phyloP scores from a whole-genome alignment of 768 basidiomycete genomes.

The Russula ochroleuca region DNA sequence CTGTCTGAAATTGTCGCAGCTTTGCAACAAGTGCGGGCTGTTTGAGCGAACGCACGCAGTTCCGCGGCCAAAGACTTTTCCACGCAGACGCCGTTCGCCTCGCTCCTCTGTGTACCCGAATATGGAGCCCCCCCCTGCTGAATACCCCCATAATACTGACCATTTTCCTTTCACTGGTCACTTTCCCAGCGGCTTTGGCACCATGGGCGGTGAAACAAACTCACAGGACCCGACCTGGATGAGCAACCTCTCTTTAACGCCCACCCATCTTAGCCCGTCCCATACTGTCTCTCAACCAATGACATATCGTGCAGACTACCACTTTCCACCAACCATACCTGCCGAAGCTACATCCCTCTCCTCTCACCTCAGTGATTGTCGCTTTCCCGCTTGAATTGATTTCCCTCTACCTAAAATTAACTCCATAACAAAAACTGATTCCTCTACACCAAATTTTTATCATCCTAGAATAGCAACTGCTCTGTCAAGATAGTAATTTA shows the following conservation, averaged over 20 bases:
- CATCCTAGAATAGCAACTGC: not conserved
- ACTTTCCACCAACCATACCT: not conserved
- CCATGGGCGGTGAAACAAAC: not conserved
- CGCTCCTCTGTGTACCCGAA: not conserved
- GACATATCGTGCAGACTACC: not conserved
- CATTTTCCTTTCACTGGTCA: not conserved
- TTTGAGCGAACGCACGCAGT: slow-evolving; percentile 77
- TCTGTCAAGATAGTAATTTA: not conserved
- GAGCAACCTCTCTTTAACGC: not conserved
- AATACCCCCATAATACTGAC: not conserved
- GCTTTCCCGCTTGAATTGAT: not conserved
- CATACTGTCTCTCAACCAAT: not conserved
- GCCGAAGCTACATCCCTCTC: no score
- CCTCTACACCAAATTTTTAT: not conserved
- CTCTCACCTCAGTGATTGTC: not conserved
- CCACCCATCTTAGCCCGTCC: not conserved
- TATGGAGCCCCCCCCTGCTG: not conserved
- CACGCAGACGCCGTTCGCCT: slow-evolving; percentile 8
- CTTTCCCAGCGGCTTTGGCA: not conserved
- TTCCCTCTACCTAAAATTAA: not conserved
- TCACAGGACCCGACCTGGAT: not conserved
- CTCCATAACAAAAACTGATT: no score
- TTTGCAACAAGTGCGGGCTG: slow-evolving; percentile 62
- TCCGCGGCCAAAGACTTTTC: slow-evolving; percentile 46
- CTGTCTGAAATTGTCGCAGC: not conserved